Base-by-base conservation (phyloP, 805 yeast genomes). In the Nakazawaea ernobii region DNA sequence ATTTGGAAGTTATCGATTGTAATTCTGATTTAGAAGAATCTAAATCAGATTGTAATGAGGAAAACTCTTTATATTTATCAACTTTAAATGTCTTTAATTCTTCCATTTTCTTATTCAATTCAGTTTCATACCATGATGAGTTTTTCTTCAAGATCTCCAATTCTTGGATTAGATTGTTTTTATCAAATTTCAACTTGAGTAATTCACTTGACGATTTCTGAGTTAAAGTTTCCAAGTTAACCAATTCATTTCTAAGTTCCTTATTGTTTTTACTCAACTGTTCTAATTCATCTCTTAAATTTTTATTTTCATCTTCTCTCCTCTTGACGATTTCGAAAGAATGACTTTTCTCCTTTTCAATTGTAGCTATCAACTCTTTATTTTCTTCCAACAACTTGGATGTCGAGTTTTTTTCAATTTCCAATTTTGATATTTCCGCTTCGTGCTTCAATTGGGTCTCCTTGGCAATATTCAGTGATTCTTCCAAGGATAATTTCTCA, bases 211-310 rank as follows among this genome's bases (percentile, higher is more conserved):
- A 35, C 1, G 55, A 33, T 7, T 49, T 46, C 40, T 67, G 67
- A 39, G 56, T 57, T 3, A 32, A 29, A 8, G 49, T 38, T 35
- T 49, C 49, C 35, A 49, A 39, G 2, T 71, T 73, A 36, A 74
- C 55, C 26, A 76, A 56, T 48, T 71, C 70, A 4, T 61, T 51
- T 35, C 77, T 71, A 3, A 76, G 55, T 62, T 73, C 63, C 14
- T 65, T 69, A 49, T 69, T 76, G 44, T 63, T 66, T 33, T 65
- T 60, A 15, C 69, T 63, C 14, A 70, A 53, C n/a, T 67, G 59
- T 24, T 66, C 69, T 6, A 74, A 45, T 45, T 77, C 80, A 46
- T 69, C 75, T 32, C 62, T 61, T 6, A 69, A 53, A 8, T 56
- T 59, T 5, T 57, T 59, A 10, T 66, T 52, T 45, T 70, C 69